Conservation (phyloP, 2,329 filamentous ascomycete genomes). For the Aureobasidium zeae region DNA sequence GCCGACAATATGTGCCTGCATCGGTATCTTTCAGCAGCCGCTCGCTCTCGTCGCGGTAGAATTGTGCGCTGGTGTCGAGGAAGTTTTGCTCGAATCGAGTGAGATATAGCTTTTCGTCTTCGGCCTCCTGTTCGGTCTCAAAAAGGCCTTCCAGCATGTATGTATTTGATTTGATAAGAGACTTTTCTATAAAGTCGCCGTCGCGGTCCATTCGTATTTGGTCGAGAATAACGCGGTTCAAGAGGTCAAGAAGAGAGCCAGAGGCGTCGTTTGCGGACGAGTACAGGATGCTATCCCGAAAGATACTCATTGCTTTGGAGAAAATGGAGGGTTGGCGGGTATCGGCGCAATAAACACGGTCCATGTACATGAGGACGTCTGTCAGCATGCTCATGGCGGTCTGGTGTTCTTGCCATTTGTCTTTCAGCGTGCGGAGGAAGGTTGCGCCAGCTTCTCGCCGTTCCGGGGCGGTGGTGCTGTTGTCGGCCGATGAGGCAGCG, state of each 20-base stretch:
- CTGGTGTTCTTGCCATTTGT: slow-evolving; percentile 81
- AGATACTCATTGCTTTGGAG: slow-evolving; percentile 73
- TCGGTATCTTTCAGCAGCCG: slow-evolving; percentile 67
- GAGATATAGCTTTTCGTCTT: slow-evolving; percentile 73
- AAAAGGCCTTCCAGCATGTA: slow-evolving; percentile 88
- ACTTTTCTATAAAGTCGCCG: slow-evolving; percentile 78
- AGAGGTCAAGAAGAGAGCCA: slow-evolving; percentile 57
- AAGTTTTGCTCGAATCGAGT: slow-evolving; percentile 75
- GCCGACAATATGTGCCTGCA: slow-evolving; percentile 70
- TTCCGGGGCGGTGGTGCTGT: slow-evolving; percentile 60
- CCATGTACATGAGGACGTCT: slow-evolving; percentile 94
- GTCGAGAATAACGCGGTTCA: slow-evolving; percentile 76
- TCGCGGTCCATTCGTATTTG: slow-evolving; percentile 88
- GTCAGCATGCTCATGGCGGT: slow-evolving; percentile 91
- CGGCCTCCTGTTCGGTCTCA: slow-evolving; percentile 67
- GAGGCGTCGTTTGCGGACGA: slow-evolving; percentile 40
- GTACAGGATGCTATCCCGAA: slow-evolving; percentile 74
- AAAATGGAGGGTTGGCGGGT: slow-evolving; percentile 70
- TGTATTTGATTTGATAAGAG: slow-evolving; percentile 70
- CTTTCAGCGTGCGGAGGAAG: slow-evolving; percentile 66
- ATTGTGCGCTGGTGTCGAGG: slow-evolving; percentile 57
- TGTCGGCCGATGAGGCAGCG: slow-evolving; percentile 28
- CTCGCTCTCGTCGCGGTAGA: slow-evolving; percentile 69
- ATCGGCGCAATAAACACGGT: slow-evolving; percentile 71
- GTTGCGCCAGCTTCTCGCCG: slow-evolving; percentile 70